Conservation (phyloP, 1,284 basidiomycete genomes). For the Thelephora terrestris region DNA sequence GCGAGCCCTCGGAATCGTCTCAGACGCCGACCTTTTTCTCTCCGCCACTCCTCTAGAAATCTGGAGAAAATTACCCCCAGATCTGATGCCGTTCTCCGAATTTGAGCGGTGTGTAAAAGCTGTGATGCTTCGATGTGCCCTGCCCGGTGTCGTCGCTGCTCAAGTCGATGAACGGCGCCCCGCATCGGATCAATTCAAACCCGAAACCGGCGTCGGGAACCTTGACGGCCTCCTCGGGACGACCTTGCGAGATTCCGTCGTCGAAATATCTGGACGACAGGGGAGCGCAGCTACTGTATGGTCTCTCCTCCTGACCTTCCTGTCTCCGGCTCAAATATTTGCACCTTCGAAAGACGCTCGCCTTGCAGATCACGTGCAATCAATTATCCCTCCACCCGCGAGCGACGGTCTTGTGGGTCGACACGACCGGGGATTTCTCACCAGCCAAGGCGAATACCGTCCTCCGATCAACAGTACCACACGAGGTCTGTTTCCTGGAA, state of each 20-base stretch:
- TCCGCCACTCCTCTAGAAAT: slow-evolving; percentile 34
- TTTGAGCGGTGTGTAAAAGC: slow-evolving; percentile 19
- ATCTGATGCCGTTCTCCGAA: slow-evolving; percentile 36
- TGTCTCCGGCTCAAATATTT: neutral
- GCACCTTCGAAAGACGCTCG: slow-evolving; percentile 35
- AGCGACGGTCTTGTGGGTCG: slow-evolving; percentile 52
- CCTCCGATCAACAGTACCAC: slow-evolving; percentile 20
- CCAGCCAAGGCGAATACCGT: slow-evolving; percentile 32
- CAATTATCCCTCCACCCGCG: slow-evolving; percentile 32
- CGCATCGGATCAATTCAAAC: slow-evolving; percentile 32
- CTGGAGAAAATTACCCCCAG: slow-evolving; percentile 37
- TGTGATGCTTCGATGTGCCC: neutral
- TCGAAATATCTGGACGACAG: slow-evolving; percentile 57
- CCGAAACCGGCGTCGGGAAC: slow-evolving; percentile 29
- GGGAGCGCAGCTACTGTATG: slow-evolving; percentile 59
- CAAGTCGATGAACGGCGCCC: slow-evolving; percentile 29
- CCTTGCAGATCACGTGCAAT: slow-evolving; percentile 44
- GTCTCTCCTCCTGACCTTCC: neutral
- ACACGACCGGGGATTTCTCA: slow-evolving; percentile 59
- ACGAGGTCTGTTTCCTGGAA: slow-evolving; percentile 22
- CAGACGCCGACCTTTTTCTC: slow-evolving; percentile 51
- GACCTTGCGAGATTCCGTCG: slow-evolving; percentile 36
- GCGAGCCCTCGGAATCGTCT: slow-evolving; percentile 36
- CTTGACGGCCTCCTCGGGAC: slow-evolving; percentile 41
- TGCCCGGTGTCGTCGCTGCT: slow-evolving; percentile 22